Evolutionary conservation across 352 stramenopile species (phyloP).

Genomic region (Phytophthora idaei): DNA sequence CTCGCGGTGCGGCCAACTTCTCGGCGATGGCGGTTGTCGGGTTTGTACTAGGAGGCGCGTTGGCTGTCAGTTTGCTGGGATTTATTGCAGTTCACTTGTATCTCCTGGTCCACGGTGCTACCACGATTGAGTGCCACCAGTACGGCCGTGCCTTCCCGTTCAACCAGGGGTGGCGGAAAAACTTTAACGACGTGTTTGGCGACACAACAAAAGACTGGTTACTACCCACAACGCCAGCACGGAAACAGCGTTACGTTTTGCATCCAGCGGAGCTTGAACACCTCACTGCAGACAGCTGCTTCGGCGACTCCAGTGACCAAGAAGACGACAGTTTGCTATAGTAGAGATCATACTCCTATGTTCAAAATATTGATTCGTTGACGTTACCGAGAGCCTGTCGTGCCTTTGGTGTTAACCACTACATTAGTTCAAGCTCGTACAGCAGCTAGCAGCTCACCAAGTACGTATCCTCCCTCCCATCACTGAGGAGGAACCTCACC

Average conservation of each 20-base stretch:
- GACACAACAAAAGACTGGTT: slow-evolving; percentile 59
- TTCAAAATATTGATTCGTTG: slow-evolving; percentile 21
- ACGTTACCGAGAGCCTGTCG: background rate
- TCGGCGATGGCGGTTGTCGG: slow-evolving; percentile 62
- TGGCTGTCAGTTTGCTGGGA: slow-evolving; percentile 71
- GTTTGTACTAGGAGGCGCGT: slow-evolving; percentile 71
- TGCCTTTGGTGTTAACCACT: slow-evolving; percentile 8
- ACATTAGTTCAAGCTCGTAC: slow-evolving; percentile 3
- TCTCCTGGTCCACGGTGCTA: slow-evolving; percentile 67
- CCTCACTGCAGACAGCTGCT: slow-evolving; percentile 48
- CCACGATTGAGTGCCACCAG: slow-evolving; percentile 82
- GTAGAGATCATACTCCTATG: slow-evolving; percentile 10
- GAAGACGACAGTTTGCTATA: slow-evolving; percentile 70
- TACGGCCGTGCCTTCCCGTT: slow-evolving; percentile 72
- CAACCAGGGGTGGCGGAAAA: slow-evolving; percentile 68
- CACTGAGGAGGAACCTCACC: slow-evolving; percentile 58
- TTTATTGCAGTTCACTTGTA: slow-evolving; percentile 80
- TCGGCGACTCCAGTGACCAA: slow-evolving; percentile 51
- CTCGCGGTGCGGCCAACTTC: slow-evolving; percentile 31
- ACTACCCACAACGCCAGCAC: slow-evolving; percentile 43
- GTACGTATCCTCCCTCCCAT: slow-evolving; percentile 6
- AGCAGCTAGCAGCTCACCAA: slow-evolving; percentile 8
- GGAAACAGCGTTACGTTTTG: slow-evolving; percentile 32
- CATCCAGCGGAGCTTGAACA: slow-evolving; percentile 56
- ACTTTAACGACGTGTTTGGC: slow-evolving; percentile 62